Conservation (phyloP, 2,329 filamentous ascomycete species). For the Sarocladium strictum region DNA sequence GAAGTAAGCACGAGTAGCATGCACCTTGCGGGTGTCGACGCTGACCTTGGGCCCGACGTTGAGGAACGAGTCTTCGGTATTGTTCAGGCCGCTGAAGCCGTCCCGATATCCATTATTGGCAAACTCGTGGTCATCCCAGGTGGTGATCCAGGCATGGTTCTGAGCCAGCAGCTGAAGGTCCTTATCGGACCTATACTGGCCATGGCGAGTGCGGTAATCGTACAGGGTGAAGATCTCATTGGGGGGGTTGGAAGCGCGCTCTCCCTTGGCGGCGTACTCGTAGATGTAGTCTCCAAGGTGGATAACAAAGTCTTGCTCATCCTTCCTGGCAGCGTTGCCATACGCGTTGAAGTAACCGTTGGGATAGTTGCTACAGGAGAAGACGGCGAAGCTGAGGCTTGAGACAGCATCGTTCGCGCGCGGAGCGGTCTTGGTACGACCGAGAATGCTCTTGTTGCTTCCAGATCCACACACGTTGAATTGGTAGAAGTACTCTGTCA, state of each 20-base stretch:
- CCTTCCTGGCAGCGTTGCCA: conserved; percentile 52
- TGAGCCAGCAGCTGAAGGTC: conserved; percentile 35
- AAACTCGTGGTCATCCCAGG: conserved; percentile 46
- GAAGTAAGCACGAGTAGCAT: conserved; percentile 65
- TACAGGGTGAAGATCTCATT: conserved; percentile 27
- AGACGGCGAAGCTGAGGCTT: conserved; percentile 58
- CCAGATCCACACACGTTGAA: conserved; percentile 62
- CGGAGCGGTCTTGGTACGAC: conserved; percentile 66
- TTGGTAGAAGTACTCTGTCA: conserved; percentile 63
- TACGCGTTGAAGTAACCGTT: conserved; percentile 54
- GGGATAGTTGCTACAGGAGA: conserved; percentile 63
- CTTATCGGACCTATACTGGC: conserved; percentile 33
- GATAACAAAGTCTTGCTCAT: conserved; percentile 53
- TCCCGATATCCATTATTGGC: conserved; percentile 61
- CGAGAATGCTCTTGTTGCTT: conserved; percentile 51
- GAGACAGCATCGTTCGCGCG: conserved; percentile 47
- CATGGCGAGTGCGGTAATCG: conserved; percentile 37
- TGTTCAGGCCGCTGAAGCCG: conserved; percentile 54
- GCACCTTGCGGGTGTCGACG: conserved; percentile 68
- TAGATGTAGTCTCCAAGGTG: conserved; percentile 61
- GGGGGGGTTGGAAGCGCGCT: conserved; percentile 23
- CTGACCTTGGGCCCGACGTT: conserved; percentile 46
- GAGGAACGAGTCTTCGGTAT: conserved; percentile 61
- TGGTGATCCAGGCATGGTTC: conserved; percentile 38
- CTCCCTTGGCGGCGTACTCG: conserved; percentile 50